phyloP scores from a whole-genome alignment of 2,329 filamentous ascomycete species.

The Colletotrichum liaoningense region DNA sequence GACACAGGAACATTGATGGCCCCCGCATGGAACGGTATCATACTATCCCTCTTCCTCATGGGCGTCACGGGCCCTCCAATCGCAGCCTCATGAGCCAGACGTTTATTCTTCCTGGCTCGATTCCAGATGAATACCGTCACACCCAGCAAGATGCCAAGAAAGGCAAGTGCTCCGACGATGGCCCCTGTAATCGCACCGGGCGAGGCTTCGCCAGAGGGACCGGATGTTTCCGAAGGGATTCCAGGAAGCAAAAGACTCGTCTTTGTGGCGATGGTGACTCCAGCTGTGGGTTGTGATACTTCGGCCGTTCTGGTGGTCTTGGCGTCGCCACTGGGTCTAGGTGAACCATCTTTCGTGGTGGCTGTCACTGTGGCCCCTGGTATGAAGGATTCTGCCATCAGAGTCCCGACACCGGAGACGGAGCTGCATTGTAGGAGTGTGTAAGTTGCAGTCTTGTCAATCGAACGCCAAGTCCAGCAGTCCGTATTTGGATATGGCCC shows the following conservation, averaged over 20 bases:
- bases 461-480: conserved; percentile 11
- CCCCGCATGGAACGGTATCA: not conserved
- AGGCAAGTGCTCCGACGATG: conserved; percentile 15
- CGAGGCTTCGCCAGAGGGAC: not conserved
- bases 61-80: not conserved
- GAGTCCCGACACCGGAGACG: not conserved
- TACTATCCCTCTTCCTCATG: not conserved
- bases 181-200: not conserved
- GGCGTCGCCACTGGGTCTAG: not conserved
- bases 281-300: not conserved
- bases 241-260: not conserved
- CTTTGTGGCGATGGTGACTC: not conserved
- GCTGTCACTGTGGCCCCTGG: not conserved
- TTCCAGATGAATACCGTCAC: not conserved
- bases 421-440: conserved; percentile 6
- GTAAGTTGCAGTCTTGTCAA: not conserved
- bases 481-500: not conserved
- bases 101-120: not conserved
- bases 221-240: not conserved
- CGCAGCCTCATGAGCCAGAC: not conserved
- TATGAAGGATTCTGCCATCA: not conserved
- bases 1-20: not conserved
- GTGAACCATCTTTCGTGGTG: not conserved
- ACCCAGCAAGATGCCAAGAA: conserved; percentile 5
- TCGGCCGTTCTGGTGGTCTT: no score